phyloP scores from a whole-genome alignment of 306 rosid species.

The Prunus campanulata region DNA sequence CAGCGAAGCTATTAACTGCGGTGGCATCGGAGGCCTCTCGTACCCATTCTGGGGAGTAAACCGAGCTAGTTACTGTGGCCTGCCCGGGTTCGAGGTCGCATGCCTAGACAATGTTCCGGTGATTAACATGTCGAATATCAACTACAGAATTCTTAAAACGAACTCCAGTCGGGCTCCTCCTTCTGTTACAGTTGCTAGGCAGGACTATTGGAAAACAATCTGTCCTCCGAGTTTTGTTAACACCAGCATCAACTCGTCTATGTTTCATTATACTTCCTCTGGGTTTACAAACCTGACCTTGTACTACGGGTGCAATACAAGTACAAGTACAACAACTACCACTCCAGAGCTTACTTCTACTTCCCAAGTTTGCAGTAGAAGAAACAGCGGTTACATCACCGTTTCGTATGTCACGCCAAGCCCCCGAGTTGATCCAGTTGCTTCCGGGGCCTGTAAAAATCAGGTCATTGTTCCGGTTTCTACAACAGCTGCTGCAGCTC shows the following conservation, averaged over 20 bases:
- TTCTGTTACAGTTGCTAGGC: background rate
- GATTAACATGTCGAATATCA: background rate
- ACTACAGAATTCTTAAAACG: background rate
- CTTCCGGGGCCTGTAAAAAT: fast-evolving
- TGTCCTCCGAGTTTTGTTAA: background rate
- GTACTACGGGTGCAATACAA: constrained; percentile 2
- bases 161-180: background rate
- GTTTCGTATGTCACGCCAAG: too few species aligned
- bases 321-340: too few species aligned
- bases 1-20: constrained; percentile 3
- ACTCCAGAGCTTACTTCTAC: too few species aligned
- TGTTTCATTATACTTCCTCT: background rate
- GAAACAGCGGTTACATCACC: too few species aligned
- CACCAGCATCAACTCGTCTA: background rate
- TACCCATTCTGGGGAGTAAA: constrained; percentile 28
- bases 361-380: too few species aligned
- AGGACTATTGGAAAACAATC: background rate
- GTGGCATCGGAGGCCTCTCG: background rate
- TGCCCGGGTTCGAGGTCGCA: background rate
- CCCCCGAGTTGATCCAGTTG: too few species aligned
- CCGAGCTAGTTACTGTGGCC: constrained; percentile 18
- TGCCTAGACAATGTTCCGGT: background rate
- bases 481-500: background rate
- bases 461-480: background rate
- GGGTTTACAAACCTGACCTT: background rate